Evolutionary conservation across 495 filamentous ascomycete species (phyloP).

Genomic region (Staphylotrichum longicolle): DNA sequence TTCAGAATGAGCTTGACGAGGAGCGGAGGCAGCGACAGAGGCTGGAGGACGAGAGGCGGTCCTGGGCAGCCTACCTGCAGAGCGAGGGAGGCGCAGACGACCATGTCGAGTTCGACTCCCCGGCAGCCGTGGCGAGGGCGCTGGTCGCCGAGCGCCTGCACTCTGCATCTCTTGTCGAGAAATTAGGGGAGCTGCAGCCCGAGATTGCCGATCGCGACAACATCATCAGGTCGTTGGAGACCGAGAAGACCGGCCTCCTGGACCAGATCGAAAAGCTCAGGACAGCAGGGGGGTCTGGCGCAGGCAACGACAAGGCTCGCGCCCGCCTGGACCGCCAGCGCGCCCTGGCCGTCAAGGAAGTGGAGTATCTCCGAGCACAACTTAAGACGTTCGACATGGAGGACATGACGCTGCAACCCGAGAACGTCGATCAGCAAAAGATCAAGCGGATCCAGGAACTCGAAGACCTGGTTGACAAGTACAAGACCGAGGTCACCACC

Average conservation of each 20-base stretch:
- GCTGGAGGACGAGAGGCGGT: conserved; percentile 79
- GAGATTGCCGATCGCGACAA: conserved; percentile 79
- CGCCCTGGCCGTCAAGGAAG: conserved; percentile 81
- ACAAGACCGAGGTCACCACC: conserved; percentile 76
- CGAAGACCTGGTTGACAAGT: conserved; percentile 81
- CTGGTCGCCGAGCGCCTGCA: conserved; percentile 79
- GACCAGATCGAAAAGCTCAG: conserved; percentile 71
- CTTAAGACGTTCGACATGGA: conserved; percentile 88
- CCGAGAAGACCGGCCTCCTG: conserved; percentile 58
- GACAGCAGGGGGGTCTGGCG: conserved; percentile 38
- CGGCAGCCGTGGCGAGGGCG: conserved; percentile 82
- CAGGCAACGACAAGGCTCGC: conserved; percentile 58
- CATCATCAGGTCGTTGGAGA: conserved; percentile 67
- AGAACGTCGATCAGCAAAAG: conserved; percentile 74
- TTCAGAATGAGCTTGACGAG: conserved; percentile 74
- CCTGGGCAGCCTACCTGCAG: conserved; percentile 86
- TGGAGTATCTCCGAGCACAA: conserved; percentile 89
- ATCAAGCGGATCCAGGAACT: conserved; percentile 73
- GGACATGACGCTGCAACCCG: conserved; percentile 77
- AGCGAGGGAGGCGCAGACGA: conserved; percentile 55
- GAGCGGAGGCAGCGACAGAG: conserved; percentile 77
- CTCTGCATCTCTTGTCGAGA: conserved; percentile 71
- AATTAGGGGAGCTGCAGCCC: conserved; percentile 71
- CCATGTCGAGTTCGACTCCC: conserved; percentile 74
- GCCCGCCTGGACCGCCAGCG: conserved; percentile 76